phyloP scores from a whole-genome alignment of 306 rosid species.

The Quercus parvula region DNA sequence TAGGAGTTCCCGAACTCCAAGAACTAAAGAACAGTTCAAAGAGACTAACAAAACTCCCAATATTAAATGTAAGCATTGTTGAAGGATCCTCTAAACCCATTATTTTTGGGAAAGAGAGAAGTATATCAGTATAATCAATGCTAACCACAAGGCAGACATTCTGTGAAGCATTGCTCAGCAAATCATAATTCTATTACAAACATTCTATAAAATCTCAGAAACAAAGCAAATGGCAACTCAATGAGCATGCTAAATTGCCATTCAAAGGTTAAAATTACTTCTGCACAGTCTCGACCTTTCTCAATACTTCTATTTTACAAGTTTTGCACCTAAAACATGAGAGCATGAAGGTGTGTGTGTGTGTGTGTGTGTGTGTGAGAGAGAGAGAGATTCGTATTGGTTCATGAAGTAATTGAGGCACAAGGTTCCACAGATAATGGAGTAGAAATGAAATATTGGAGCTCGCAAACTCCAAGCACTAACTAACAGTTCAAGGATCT shows the following conservation, averaged over 20 bases:
- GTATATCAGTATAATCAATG: conserved; percentile 10
- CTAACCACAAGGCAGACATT: neutral
- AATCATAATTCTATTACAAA: neutral
- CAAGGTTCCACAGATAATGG: neutral
- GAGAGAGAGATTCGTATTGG: neutral
- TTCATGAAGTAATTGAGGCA: neutral
- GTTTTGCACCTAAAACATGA: too few relatives aligned
- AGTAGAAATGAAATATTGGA: conserved; percentile 13
- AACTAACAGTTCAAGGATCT: conserved; percentile 11
- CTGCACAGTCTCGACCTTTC: neutral
- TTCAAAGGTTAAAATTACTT: neutral
- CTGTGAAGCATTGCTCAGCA: neutral
- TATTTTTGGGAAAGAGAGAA: neutral
- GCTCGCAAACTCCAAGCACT: conserved; percentile 30
- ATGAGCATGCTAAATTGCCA: neutral
- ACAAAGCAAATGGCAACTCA: neutral
- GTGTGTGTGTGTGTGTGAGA: neutral
- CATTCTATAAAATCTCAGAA: neutral
- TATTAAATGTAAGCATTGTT: neutral
- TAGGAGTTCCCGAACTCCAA: conserved; percentile 27
- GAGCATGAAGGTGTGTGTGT: too few relatives aligned
- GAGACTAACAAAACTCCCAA: neutral
- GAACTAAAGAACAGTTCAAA: conserved; percentile 5
- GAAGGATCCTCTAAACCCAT: conserved; percentile 18
- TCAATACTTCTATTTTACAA: neutral